Base-by-base conservation (phyloP, 139 green algal species). In the Volvox reticuliferus region DNA sequence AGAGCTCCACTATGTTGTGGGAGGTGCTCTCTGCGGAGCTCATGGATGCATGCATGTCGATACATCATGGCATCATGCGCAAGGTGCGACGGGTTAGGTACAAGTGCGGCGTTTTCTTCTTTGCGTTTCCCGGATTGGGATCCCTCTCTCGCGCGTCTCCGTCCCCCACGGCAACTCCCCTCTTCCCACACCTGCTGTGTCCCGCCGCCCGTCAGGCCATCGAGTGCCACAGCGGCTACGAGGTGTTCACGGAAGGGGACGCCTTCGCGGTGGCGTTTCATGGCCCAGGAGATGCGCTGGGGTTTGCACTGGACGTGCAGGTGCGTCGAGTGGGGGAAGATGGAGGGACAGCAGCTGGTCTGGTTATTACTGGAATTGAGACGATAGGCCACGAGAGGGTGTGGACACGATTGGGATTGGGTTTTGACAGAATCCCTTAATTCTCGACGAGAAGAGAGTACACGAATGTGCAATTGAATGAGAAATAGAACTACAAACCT, bases 241-340 rank as follows among this genome's bases (percentile, higher is more conserved):
- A 89, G 85, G 37, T 73, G 28, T 83, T 89, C 69, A 89, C 85
- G n/a, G 90, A 93, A 76, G 92, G 93, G 0, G 93, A 95, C 83
- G 82, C 89, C 68, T 95, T 95, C 83, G 81, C 91, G n/a, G 61
- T 95, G 33, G 94, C 93, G 33, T 96, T 96, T 79, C 92, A 94
- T 80, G 73, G 55, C n/a, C 90, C 92, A 3, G 73, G 79, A 12
- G 92, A 94, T 68, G 94, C 92, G 2, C 16, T 95, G 36, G 37
- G n/a, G 0, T 96, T 89, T 50, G 89, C 83, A 19, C 6, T 90
- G 83, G 83, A 92, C 16, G 55, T 90, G 61, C 85, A 89, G 85
- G 85, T 91, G 68, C 6, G 55, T 18, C 26, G 21, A 22, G 50
- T 44, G 79, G 36, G 37, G 78, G 44, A 55, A 20, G n/a, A 37